Conservation (phyloP, 345 rosid species). For the Mallotus nudiflorus region DNA sequence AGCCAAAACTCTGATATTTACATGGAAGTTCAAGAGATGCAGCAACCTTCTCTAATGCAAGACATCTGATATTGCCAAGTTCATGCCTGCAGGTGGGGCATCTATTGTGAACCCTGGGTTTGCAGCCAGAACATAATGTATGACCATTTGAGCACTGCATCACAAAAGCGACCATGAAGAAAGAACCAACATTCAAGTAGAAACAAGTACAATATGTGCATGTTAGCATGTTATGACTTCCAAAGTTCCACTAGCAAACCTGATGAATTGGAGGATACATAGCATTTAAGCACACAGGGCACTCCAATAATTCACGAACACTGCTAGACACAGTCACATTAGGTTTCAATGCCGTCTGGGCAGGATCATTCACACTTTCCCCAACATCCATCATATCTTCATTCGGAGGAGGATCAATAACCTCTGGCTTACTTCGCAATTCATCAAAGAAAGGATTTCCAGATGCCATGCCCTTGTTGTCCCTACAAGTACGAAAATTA, state of each 20-base stretch:
- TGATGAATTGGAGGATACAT: slow-evolving; percentile 94
- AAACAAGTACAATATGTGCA: no score
- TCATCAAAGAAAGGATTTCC: slow-evolving; percentile 58
- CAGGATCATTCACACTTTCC: slow-evolving; percentile 57
- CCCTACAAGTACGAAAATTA: slow-evolving; percentile 14
- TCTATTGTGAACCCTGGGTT: slow-evolving; percentile 77
- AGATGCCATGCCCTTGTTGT: slow-evolving; percentile 48
- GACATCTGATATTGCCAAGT: slow-evolving; percentile 85
- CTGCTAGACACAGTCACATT: slow-evolving; percentile 64
- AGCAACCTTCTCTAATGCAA: slow-evolving; percentile 82
- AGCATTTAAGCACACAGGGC: slow-evolving; percentile 83
- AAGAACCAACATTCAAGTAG: neutral
- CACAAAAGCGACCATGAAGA: slow-evolving; percentile 1
- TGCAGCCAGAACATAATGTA: slow-evolving; percentile 78
- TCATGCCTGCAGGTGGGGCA: slow-evolving; percentile 90
- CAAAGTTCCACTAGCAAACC: no score
- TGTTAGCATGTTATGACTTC: no score
- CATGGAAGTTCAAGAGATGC: slow-evolving; percentile 88
- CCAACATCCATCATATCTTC: slow-evolving; percentile 50
- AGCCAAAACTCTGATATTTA: slow-evolving; percentile 75
- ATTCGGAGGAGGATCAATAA: slow-evolving; percentile 59
- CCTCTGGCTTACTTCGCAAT: slow-evolving; percentile 60
- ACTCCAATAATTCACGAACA: slow-evolving; percentile 78
- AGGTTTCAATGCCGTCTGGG: slow-evolving; percentile 51
- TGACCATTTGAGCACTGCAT: slow-evolving; percentile 81